Evolutionary conservation across 2,329 filamentous ascomycete genomes (phyloP).

Genomic region (Camillea tinctor): DNA sequence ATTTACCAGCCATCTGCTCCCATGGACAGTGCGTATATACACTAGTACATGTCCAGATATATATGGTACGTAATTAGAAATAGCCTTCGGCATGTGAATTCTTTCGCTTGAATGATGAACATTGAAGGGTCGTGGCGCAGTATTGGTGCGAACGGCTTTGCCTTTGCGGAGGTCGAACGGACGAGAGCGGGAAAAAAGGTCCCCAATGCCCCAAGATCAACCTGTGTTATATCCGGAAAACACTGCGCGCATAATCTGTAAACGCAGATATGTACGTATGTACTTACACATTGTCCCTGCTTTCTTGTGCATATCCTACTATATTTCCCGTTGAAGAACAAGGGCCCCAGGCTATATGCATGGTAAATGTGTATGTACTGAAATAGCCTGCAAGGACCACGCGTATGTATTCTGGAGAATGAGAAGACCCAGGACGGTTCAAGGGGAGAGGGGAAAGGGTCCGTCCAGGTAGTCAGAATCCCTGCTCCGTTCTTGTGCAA

Average conservation of each 20-base stretch:
- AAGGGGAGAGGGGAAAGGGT: too few relatives aligned
- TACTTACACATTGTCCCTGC: too few relatives aligned
- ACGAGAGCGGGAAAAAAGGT: background rate
- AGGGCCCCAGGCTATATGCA: background rate
- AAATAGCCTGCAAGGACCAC: background rate
- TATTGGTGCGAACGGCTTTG: background rate
- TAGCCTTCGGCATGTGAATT: background rate
- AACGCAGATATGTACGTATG: too few relatives aligned
- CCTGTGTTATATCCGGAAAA: background rate
- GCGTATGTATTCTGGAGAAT: background rate
- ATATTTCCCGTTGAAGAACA: background rate
- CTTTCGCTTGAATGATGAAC: conserved; percentile 1
- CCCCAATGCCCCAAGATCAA: background rate
- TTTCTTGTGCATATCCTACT: background rate
- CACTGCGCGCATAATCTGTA: background rate
- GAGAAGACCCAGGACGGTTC: too few relatives aligned
- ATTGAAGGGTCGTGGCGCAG: conserved; percentile 6
- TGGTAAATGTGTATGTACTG: background rate
- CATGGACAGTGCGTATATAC: background rate
- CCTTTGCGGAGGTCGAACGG: background rate
- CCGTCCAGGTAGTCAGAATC: background rate
- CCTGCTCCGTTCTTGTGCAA: background rate
- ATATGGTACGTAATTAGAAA: background rate
- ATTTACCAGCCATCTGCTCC: background rate
- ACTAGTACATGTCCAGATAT: background rate